phyloP scores from a whole-genome alignment of 352 stramenopile genomes.

The Phytopythium aichiense region DNA sequence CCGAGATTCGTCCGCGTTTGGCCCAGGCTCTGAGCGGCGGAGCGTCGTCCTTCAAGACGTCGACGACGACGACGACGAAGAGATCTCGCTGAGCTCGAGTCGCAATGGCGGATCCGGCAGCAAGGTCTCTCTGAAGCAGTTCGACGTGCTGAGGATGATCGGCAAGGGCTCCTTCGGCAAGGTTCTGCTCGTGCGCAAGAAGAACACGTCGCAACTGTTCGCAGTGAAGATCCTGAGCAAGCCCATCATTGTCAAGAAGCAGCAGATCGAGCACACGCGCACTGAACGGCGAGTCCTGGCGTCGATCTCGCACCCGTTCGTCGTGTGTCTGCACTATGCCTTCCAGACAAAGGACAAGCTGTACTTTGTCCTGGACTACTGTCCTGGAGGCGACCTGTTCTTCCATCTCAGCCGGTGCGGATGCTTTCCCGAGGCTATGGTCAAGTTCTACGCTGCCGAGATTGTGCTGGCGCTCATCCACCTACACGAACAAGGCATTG shows the following conservation, averaged over 20 bases:
- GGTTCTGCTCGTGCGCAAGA: slow-evolving; percentile 85
- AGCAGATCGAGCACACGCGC: slow-evolving; percentile 80
- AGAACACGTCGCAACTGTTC: slow-evolving; percentile 68
- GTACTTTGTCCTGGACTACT: slow-evolving; percentile 88
- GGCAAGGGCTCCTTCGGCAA: slow-evolving; percentile 92
- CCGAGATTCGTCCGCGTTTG: slow-evolving; percentile 5
- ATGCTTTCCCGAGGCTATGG: slow-evolving; percentile 79
- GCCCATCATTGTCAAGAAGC: slow-evolving; percentile 69
- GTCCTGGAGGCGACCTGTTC: slow-evolving; percentile 78
- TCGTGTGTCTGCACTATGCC: slow-evolving; percentile 86
- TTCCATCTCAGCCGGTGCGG: slow-evolving; percentile 74
- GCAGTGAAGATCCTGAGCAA: slow-evolving; percentile 87
- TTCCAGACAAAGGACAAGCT: slow-evolving; percentile 85
- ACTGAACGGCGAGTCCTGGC: slow-evolving; percentile 82
- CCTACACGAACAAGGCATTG: slow-evolving; percentile 80
- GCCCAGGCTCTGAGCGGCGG: slow-evolving; percentile 19
- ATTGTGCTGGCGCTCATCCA: slow-evolving; percentile 84
- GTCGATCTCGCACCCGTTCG: slow-evolving; percentile 80
- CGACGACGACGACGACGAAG: slow-evolving; percentile 51
- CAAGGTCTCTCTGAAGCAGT: slow-evolving; percentile 84
- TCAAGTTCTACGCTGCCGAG: slow-evolving; percentile 81
- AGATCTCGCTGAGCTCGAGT: slow-evolving; percentile 16
- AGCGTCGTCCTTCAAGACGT: slow-evolving; percentile 70
- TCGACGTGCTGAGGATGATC: slow-evolving; percentile 90
- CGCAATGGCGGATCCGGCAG: slow-evolving; percentile 7